Evolutionary conservation across 176 grass and related monocot genomes (phyloP), one percentile per base, ranked within the genome.

Genomic region (Dactylis glomerata): DNA sequence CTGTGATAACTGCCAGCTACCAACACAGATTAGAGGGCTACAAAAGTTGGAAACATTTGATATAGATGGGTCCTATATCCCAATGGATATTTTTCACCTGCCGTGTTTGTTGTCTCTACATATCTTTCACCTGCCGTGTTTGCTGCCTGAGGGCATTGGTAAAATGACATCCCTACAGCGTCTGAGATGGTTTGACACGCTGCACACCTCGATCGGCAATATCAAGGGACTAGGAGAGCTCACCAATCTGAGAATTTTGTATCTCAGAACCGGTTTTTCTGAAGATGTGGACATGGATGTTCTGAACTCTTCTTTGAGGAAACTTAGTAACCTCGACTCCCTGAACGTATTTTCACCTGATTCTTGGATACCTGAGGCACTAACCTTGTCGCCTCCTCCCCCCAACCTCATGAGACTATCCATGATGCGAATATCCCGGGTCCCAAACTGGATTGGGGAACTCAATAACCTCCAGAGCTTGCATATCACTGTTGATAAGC

Each of bases 171-270:
- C 37, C 2, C n/a, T 71, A 44, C 38, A 44, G 3, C 5, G 3
- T 44, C 68, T 71, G 2, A 0, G 0, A 0, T 1, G 3, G 0
- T 71, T 71, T 71, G 37, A 44, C 68, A 44, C 1, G n/a, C 38
- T 26, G 5, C 0, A 44, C 37, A 26, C 0, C 12, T 71, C 68
- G 8, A 13, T 71, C 5, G n/a, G 26, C 5, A 71, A 1, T 71
- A 44, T 71, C 5, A 71, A 71, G 68, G 68, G 68, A 23, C 68
- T 71, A 71, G 68, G 68, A 26, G 38, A 71, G 68, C 68, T 71
- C 12, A 71, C 37, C 68, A 71, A 71, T 44, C 68, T 71, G 68
- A 71, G 38, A 0, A 15, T 3, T 71, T 12, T 71, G 13, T 16
- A 1, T 20, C 68, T 71, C 11, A 24, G 2, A 16, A 70, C 68